Evolutionary conservation across 768 basidiomycete species (phyloP), one percentile per base, ranked within the genome.

Genomic region (Leucosporidium yakuticum): DNA sequence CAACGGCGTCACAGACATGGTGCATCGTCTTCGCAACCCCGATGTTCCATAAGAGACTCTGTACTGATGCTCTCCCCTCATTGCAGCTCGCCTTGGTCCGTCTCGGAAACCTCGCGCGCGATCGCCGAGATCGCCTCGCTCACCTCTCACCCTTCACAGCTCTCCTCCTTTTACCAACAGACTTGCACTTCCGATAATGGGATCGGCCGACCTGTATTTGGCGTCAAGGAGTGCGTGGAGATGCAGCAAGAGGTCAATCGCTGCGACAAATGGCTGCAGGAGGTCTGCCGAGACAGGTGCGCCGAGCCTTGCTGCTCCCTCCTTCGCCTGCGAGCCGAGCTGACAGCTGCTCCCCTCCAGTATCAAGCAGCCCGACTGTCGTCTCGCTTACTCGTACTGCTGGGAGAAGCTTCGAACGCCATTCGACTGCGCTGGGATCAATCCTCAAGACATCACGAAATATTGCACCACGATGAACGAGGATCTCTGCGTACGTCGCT

Each of bases 1-100:
- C 7, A 96, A 93, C 76, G 94, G 77, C 25, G 44, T 74, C 4
- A 75, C 74, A 19, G 71, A 76, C 49, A 49, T 65, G 20, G 63
- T 54, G 20, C 1, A n/a, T 31, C 4, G 25, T 80, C 80, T 75
- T 32, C 71, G 79, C 64, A 8, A 5, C 63, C 62, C 36, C 6
- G 5, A 11, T 8, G 3, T 55, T n/a, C 32, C n/a, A n/a, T n/a
- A n/a, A n/a, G 25, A 19, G n/a, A 83, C 87, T 47, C 92, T 85
- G 82, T 84, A 86, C 57, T 39, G 25, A 55, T 17, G 6, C n/a
- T 55, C 8, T 39, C 32, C 21, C 2, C 31, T 27, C 6, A 4
- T 56, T 31, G 29, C 11, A 19, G 17, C 4, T 11, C 15, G 54
- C 54, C 20, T 8, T 31, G 27, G 54, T 54, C 11, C 15, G 9